A percentile compares a stretch with the other conserved stretches of the same genome.
Conservation (phyloP, 306 rosid genomes). For the Acacia crassicarpa region DNA sequence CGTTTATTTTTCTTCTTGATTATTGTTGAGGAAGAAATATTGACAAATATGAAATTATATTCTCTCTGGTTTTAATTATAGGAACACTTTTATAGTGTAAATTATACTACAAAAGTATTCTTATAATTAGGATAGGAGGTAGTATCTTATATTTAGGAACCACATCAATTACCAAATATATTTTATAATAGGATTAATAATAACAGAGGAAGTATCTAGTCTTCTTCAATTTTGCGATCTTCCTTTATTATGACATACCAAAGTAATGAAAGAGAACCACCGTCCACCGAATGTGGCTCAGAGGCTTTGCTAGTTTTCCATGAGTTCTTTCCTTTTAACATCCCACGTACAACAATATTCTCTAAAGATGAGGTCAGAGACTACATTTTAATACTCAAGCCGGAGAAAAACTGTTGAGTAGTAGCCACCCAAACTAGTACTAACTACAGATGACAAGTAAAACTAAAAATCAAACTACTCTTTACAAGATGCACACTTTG, state of each 20-base stretch:
- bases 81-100: no score
- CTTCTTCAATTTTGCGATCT: not conserved
- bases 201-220: no score
- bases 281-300: not conserved
- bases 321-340: not conserved
- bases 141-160: no score
- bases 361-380: slow-evolving; percentile 2
- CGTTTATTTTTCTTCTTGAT: rapidly evolving
- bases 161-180: no score
- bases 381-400: slow-evolving; percentile 31
- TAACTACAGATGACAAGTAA: slow-evolving; percentile 7
- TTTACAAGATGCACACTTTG: slow-evolving; percentile 25
- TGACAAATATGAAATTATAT: no score
- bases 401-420: slow-evolving; percentile 25
- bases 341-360: slow-evolving; percentile 5
- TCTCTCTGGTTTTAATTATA: no score
- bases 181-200: no score
- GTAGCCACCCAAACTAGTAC: slow-evolving; percentile 20
- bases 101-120: no score
- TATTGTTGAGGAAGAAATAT: no score
- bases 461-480: not conserved
- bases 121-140: no score
- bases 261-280: not conserved
- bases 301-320: not conserved
- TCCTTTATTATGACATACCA: not conserved